These are phyloP conservation scores for Rheum nobile DNA, from an alignment of 148 eudicot genomes.

Conservation along the genomic window DNA sequence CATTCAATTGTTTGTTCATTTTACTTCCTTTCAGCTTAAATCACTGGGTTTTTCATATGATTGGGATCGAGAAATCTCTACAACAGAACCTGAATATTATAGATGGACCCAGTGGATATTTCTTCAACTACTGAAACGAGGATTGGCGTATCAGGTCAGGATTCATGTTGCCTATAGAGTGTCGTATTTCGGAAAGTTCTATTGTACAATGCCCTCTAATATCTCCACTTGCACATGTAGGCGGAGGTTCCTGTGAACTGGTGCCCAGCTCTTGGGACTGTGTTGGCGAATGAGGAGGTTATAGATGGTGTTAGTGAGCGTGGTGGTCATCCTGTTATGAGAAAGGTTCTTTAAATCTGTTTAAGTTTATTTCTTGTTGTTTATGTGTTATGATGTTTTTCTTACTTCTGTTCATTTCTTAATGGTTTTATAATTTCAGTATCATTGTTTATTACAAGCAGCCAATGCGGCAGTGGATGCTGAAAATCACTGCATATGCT, in stretches of 20 bases:
- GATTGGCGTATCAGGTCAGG: constrained; percentile 89
- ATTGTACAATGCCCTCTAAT: neutral
- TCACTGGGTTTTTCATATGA: constrained; percentile 93
- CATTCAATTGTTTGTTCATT: constrained; percentile 10
- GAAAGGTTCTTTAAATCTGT: constrained; percentile 50
- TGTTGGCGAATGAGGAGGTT: constrained; percentile 97
- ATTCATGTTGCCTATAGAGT: neutral
- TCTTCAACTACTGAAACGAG: constrained; percentile 86
- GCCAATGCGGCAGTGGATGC: constrained; percentile 99
- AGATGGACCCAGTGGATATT: constrained; percentile 99
- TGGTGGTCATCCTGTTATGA: constrained; percentile 95
- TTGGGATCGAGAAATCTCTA: constrained; percentile 98
- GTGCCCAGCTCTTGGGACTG: constrained; percentile 99
- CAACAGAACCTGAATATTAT: constrained; percentile 93
- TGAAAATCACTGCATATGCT: constrained; percentile 95
- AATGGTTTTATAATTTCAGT: constrained; percentile 74
- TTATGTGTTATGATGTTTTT: constrained; percentile 16
- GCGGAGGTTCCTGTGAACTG: constrained; percentile 99
- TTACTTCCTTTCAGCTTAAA: constrained; percentile 55
- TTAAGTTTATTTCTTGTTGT: constrained; percentile 9
- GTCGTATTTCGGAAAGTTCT: neutral
- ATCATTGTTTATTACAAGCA: constrained; percentile 82
- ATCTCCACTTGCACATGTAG: constrained; percentile 17
- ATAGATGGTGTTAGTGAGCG: constrained; percentile 98
- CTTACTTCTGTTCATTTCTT: constrained; percentile 36